Evolutionary conservation across 2,329 filamentous ascomycete genomes (phyloP).

Genomic region (Magnaporthiopsis rhizophila): DNA sequence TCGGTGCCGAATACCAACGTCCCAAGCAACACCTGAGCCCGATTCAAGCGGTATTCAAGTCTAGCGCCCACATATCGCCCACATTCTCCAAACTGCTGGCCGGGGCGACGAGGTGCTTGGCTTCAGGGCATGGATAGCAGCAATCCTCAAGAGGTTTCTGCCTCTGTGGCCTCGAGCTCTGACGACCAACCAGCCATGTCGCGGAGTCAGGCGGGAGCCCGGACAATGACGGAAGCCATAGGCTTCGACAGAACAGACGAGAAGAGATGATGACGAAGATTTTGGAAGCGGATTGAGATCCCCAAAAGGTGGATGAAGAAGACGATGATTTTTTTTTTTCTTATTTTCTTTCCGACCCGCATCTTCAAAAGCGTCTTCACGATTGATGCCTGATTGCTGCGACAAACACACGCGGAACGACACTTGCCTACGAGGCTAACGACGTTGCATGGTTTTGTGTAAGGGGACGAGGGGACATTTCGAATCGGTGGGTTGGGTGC

Average conservation of each 20-base stretch:
- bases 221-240: neutral
- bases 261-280: neutral
- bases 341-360: neutral
- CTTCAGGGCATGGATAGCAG: neutral
- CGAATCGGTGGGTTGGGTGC: neutral
- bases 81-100: neutral
- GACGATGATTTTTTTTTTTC: neutral
- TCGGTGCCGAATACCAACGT: conserved; percentile 6
- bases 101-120: neutral
- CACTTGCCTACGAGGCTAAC: neutral
- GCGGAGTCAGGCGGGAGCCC: neutral
- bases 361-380: neutral
- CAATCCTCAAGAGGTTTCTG: neutral
- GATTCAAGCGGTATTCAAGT: neutral
- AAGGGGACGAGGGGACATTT: neutral
- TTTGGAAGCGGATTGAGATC: neutral
- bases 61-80: neutral
- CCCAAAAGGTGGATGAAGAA: neutral
- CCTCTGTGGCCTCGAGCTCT: neutral
- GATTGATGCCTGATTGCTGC: neutral
- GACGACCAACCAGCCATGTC: neutral
- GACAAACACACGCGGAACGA: neutral
- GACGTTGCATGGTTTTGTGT: neutral
- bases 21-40: conserved; percentile 6
- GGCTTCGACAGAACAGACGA: neutral